phyloP scores from a whole-genome alignment of 1,139 yeast genomes.

The Geotrichum candidum region DNA sequence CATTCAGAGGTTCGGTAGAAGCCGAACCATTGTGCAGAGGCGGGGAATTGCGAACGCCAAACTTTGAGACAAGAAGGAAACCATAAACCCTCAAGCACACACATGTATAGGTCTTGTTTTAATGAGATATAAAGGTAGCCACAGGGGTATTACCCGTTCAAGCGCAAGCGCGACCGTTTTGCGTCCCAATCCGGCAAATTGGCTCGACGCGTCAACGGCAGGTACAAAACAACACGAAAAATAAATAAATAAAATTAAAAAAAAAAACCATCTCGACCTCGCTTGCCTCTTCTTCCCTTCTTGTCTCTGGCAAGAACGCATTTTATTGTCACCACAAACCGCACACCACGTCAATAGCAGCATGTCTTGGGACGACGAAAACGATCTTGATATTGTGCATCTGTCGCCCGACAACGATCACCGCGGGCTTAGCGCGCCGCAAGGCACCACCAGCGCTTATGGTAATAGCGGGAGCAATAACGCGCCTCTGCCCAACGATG shows the following conservation, averaged over 20 bases:
- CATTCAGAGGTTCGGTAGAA: no score
- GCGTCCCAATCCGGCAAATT: neutral
- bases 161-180: neutral
- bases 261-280: neutral
- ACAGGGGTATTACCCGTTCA: neutral
- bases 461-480: neutral
- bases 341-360: neutral
- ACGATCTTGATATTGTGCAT: constrained; percentile 11
- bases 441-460: neutral
- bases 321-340: neutral
- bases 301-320: neutral
- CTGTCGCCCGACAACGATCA: neutral
- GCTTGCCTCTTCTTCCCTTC: neutral
- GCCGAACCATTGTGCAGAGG: no score
- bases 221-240: neutral
- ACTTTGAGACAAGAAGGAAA: neutral
- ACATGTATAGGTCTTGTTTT: neutral
- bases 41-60: no score
- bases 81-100: neutral
- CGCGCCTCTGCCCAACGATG: neutral
- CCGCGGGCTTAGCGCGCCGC: neutral
- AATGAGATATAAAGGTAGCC: neutral
- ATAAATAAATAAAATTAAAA: neutral
- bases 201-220: neutral
- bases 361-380: constrained; percentile 17